phyloP scores from a whole-genome alignment of 2,329 filamentous ascomycete genomes.

The Amesomyces nigricolor region DNA sequence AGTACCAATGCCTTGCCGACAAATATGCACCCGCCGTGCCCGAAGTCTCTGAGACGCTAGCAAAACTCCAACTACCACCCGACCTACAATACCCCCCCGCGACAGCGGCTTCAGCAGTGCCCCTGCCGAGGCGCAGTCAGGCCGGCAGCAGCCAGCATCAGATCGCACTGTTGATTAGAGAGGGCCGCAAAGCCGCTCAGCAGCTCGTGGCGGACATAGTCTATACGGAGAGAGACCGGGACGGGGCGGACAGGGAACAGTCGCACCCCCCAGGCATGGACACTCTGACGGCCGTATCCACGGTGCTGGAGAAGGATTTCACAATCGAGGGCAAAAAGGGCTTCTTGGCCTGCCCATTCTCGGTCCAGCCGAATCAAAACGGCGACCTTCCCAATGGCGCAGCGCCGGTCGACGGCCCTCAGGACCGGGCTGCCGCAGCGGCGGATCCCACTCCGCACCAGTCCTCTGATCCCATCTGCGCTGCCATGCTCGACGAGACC shows the following conservation, averaged over 20 bases:
- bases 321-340: constrained; percentile 80
- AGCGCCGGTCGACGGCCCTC: constrained; percentile 18
- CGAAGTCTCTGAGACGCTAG: constrained; percentile 61
- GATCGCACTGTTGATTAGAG: constrained; percentile 57
- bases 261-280: constrained; percentile 35
- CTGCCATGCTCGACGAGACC: constrained; percentile 57
- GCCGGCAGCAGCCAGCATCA: constrained; percentile 47
- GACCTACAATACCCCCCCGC: constrained; percentile 38
- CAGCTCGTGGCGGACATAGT: constrained; percentile 42
- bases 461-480: constrained; percentile 56
- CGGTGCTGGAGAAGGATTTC: constrained; percentile 79
- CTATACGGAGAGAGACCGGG: constrained; percentile 48
- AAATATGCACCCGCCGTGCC: constrained; percentile 61
- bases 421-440: constrained; percentile 24
- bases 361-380: constrained; percentile 36
- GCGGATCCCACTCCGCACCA: constrained; percentile 43
- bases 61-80: constrained; percentile 61
- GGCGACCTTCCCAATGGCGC: constrained; percentile 16
- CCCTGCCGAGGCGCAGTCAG: constrained; percentile 46
- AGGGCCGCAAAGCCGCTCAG: constrained; percentile 55
- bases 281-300: constrained; percentile 54
- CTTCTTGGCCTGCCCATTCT: constrained; percentile 76
- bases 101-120: constrained; percentile 47
- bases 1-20: constrained; percentile 62
- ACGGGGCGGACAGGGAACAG: constrained; percentile 45